These are phyloP conservation scores for Eucalyptus lansdowneana DNA, from an alignment of 345 rosid genomes.

Conservation along the genomic window DNA sequence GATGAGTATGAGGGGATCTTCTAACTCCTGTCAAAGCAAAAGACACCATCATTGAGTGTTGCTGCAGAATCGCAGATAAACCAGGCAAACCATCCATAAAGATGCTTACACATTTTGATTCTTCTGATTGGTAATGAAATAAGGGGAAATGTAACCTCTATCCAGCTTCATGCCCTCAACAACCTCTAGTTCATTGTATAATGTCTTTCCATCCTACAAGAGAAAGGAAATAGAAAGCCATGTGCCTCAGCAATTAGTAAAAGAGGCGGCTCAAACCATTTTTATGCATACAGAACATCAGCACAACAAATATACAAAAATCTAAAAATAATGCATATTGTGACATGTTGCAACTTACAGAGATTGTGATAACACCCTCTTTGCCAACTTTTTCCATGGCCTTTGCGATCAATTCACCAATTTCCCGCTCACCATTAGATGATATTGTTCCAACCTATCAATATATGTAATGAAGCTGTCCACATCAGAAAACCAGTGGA, in stretches of 20 bases:
- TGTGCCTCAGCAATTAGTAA: background rate
- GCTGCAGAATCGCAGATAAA: background rate
- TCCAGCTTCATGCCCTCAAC: slow-evolving; percentile 99
- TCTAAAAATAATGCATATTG: background rate
- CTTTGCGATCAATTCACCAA: slow-evolving; percentile 95
- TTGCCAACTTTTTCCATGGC: slow-evolving; percentile 99
- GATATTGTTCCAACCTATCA: slow-evolving; percentile 91
- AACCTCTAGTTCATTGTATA: slow-evolving; percentile 82
- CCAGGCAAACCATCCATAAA: background rate
- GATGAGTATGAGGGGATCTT: slow-evolving; percentile 88
- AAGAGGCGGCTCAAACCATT: background rate
- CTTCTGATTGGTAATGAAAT: slow-evolving; percentile 80
- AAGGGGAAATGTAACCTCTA: slow-evolving; percentile 95
- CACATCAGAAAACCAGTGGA: background rate
- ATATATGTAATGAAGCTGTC: background rate
- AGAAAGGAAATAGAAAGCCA: background rate
- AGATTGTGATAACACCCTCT: slow-evolving; percentile 96
- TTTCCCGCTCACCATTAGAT: slow-evolving; percentile 96
- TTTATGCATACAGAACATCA: background rate
- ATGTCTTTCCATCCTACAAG: slow-evolving; percentile 88
- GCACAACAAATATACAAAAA: background rate
- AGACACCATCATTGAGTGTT: background rate
- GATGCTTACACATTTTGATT: slow-evolving; percentile 87
- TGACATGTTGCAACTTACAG: slow-evolving; percentile 25
- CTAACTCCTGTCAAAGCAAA: slow-evolving; percentile 59